phyloP scores from a whole-genome alignment of 192 early-diverging fungal genomes.

The Gigaspora rosea region DNA sequence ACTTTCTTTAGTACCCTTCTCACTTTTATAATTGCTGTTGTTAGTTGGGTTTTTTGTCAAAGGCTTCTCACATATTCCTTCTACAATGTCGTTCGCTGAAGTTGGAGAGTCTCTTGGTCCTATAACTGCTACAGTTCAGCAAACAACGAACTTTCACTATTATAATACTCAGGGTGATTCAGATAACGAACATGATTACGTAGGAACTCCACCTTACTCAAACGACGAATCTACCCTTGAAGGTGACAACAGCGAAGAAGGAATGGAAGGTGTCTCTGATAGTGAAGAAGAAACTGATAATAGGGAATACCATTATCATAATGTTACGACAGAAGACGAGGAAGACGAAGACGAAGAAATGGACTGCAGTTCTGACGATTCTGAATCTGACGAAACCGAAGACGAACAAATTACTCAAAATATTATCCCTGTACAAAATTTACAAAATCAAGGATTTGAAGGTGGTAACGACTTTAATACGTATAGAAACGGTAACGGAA shows the following conservation, averaged over 20 bases:
- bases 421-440: too few relatives aligned
- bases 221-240: conserved; percentile 9
- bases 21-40: too few relatives aligned
- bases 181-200: conserved; percentile 6
- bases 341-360: conserved; percentile 25
- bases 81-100: neutral
- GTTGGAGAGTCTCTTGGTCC: neutral
- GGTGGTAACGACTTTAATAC: conserved; percentile 1
- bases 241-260: neutral
- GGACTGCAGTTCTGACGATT: conserved; percentile 9
- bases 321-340: conserved; percentile 3
- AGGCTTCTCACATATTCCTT: neutral
- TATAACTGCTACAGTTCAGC: neutral
- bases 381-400: conserved; percentile 16
- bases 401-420: neutral
- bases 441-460: neutral
- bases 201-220: neutral
- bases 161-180: neutral
- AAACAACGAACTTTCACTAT: neutral
- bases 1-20: too few relatives aligned
- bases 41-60: too few relatives aligned
- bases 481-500: neutral
- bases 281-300: conserved; percentile 4
- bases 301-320: neutral
- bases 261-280: neutral